A percentile compares a stretch with the other conserved stretches of the same genome.
These are phyloP conservation scores for Talaromyces sp. DNA, from an alignment of 2,329 filamentous ascomycete species.

Conservation along the genomic window DNA sequence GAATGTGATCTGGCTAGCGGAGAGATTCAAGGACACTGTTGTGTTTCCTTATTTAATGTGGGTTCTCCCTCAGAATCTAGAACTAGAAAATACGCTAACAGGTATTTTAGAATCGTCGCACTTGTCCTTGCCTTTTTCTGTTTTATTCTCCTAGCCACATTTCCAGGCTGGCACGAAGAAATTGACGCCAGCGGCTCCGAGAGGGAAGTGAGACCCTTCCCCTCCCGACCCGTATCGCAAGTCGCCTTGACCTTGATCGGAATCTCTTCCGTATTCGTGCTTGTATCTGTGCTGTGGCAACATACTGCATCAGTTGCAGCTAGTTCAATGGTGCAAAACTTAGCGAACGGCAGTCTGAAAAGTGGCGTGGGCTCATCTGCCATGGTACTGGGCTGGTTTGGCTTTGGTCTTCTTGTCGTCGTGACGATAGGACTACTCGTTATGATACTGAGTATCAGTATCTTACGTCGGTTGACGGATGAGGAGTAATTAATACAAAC, in stretches of 20 bases:
- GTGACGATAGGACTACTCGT: constrained; percentile 92
- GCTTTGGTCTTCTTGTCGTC: constrained; percentile 86
- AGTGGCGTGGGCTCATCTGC: constrained; percentile 89
- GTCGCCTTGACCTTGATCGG: constrained; percentile 90
- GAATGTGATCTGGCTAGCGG: constrained; percentile 94
- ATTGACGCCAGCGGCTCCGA: constrained; percentile 75
- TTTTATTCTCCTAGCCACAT: constrained; percentile 90
- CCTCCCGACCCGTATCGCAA: constrained; percentile 86
- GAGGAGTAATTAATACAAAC: constrained; percentile 27
- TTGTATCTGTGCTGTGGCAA: constrained; percentile 59
- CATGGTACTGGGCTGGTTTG: constrained; percentile 98
- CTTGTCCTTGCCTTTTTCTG: constrained; percentile 97
- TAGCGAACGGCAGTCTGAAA: constrained; percentile 83
- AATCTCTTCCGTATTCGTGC: constrained; percentile 62
- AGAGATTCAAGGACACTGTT: constrained; percentile 97
- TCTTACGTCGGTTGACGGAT: constrained; percentile 62
- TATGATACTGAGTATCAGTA: constrained; percentile 91
- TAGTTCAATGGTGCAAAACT: constrained; percentile 85
- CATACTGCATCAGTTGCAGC: constrained; percentile 96
- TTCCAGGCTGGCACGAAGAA: constrained; percentile 96
- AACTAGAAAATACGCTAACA: constrained; percentile 13
- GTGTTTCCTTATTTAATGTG: constrained; percentile 96
- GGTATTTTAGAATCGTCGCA: constrained; percentile 73
- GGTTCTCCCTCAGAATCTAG: constrained; percentile 37
- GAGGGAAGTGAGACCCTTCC: constrained; percentile 89